A percentile compares a stretch with the other conserved stretches of the same genome.
Conservation (phyloP, 2,329 filamentous ascomycete genomes). For the Seiridium unicorne region DNA sequence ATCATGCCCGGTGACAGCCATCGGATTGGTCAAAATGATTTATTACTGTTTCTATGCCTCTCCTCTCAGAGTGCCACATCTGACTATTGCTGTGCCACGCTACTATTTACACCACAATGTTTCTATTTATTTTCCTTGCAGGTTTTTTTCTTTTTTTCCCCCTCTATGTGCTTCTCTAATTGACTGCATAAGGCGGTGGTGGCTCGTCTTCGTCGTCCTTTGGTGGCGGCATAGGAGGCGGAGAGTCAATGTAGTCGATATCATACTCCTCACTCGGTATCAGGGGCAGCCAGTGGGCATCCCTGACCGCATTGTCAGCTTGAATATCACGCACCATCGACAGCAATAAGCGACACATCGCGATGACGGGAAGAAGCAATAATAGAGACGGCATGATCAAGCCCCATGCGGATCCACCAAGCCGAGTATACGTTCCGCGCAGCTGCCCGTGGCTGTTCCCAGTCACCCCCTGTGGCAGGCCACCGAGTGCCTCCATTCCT, state of each 20-base stretch:
- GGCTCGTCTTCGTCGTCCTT: slow-evolving; percentile 2
- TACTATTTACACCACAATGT: no score
- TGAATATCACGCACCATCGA: background rate
- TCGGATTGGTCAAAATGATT: background rate
- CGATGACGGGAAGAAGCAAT: background rate
- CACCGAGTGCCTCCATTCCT: background rate
- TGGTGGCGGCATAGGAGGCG: background rate
- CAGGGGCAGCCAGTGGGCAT: background rate
- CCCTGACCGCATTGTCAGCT: background rate
- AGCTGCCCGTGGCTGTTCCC: background rate
- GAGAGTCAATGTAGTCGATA: background rate
- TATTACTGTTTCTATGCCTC: background rate
- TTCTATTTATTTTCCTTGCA: no score
- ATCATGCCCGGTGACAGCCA: background rate
- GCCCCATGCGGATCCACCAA: background rate
- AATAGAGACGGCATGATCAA: background rate
- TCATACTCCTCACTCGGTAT: background rate
- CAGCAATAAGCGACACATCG: background rate
- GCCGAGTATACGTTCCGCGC: background rate
- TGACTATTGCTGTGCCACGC: no score
- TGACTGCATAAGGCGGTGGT: background rate
- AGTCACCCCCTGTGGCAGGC: no score
- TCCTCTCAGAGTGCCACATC: background rate
- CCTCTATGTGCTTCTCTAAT: no score
- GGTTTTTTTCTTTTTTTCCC: no score